A percentile compares a stretch with the other conserved stretches of the same genome.
These are phyloP conservation scores for Boletus rex-veris DNA, from an alignment of 768 basidiomycete species.

Conservation along the genomic window DNA sequence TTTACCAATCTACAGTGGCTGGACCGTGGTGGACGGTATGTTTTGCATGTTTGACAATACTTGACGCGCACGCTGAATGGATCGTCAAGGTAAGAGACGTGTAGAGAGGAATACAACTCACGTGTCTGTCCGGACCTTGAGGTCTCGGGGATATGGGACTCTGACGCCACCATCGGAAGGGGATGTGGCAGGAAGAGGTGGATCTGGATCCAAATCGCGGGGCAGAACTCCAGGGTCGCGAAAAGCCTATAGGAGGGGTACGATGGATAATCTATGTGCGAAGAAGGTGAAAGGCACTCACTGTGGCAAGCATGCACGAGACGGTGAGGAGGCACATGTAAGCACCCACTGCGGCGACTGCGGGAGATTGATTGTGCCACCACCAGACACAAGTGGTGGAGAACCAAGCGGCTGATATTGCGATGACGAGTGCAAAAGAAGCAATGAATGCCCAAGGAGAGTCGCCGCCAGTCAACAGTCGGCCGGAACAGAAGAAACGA, in stretches of 20 bases:
- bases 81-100: neutral
- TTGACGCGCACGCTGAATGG: conserved; percentile 75
- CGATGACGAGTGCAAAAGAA: conserved; percentile 57
- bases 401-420: conserved; percentile 79
- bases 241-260: conserved; percentile 49
- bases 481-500: conserved; percentile 70
- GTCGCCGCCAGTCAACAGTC: conserved; percentile 81
- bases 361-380: conserved; percentile 77
- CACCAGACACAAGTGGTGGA: conserved; percentile 86
- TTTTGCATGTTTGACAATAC: conserved; percentile 91
- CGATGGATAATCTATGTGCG: neutral
- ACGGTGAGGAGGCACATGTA: conserved; percentile 65
- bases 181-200: conserved; percentile 64
- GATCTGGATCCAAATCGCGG: conserved; percentile 79
- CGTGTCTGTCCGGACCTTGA: conserved; percentile 76
- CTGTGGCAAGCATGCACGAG: conserved; percentile 74
- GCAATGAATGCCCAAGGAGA: conserved; percentile 76
- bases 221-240: conserved; percentile 89
- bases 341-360: conserved; percentile 62
- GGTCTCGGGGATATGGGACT: conserved; percentile 73
- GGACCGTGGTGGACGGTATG: conserved; percentile 88
- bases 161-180: conserved; percentile 61
- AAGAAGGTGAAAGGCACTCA: conserved; percentile 34
- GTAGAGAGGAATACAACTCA: conserved; percentile 38
- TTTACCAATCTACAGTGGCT: conserved; percentile 94